Conservation (phyloP, 192 early-diverging fungal genomes). For the Obelidium mucronatum region DNA sequence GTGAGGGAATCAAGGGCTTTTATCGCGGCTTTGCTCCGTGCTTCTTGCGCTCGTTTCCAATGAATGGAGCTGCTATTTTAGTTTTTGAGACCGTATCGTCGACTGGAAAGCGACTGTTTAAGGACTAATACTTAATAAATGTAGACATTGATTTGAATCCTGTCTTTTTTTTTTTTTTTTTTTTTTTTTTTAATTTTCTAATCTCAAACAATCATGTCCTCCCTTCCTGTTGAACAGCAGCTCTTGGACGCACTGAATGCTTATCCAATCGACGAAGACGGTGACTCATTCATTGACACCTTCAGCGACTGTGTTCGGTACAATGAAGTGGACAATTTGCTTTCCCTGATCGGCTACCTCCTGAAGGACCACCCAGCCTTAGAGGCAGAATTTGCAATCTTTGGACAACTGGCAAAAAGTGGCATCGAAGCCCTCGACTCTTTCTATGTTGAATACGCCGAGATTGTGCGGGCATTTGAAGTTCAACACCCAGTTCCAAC, state of each 20-base stretch:
- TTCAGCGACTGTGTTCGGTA: conserved; percentile 75
- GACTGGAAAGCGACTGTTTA: conserved; percentile 26
- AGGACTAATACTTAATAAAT: conserved; percentile 13
- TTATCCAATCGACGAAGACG: conserved; percentile 22
- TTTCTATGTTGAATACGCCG: background rate
- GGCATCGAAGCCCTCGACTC: background rate
- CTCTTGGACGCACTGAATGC: background rate
- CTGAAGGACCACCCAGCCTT: background rate
- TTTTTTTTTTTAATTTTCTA: conserved; percentile 17
- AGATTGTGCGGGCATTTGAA: background rate
- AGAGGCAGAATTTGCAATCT: background rate
- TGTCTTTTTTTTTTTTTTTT: conserved; percentile 4
- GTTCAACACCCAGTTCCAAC: background rate
- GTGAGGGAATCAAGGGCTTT: conserved; percentile 80
- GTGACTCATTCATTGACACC: conserved; percentile 49
- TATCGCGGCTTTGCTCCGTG: conserved; percentile 91
- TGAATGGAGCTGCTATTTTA: conserved; percentile 93
- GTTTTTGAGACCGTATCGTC: conserved; percentile 75
- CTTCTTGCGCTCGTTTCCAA: conserved; percentile 92
- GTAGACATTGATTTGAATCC: background rate
- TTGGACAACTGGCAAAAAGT: background rate
- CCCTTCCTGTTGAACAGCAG: background rate
- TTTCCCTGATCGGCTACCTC: conserved; percentile 44
- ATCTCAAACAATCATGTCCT: too few species aligned
- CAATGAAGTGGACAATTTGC: conserved; percentile 77